phyloP scores from a whole-genome alignment of 2,329 filamentous ascomycete genomes.

The Dactylellina drechsleri region DNA sequence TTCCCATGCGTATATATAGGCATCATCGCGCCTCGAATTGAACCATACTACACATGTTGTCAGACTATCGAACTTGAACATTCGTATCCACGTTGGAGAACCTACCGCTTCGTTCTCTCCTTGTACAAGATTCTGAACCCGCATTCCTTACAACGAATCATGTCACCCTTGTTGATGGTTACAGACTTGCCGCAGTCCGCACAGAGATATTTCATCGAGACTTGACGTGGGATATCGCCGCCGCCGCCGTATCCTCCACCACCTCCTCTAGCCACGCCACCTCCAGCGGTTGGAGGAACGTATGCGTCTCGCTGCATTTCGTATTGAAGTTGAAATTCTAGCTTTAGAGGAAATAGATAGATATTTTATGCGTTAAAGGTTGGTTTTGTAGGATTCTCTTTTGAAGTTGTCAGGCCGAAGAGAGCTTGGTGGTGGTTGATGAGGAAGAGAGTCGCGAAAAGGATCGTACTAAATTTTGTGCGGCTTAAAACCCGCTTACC shows the following conservation, averaged over 20 bases:
- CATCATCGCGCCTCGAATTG: conserved; percentile 92
- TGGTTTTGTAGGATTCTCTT: background rate
- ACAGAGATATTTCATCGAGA: conserved; percentile 76
- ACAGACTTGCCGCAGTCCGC: conserved; percentile 86
- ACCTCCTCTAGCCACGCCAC: conserved; percentile 58
- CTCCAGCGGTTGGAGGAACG: conserved; percentile 47
- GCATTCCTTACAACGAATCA: conserved; percentile 89
- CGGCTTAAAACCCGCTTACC: conserved; percentile 50
- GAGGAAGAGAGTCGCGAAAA: conserved; percentile 36
- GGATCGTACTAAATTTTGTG: conserved; percentile 46
- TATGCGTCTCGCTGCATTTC: conserved; percentile 53
- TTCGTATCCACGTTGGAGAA: conserved; percentile 1
- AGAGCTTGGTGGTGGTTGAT: background rate
- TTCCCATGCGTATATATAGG: background rate
- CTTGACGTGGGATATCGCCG: conserved; percentile 65
- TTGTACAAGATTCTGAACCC: conserved; percentile 97
- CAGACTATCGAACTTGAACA: conserved; percentile 56
- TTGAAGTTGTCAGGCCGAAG: background rate
- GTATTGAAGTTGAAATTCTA: background rate
- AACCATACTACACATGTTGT: conserved; percentile 76
- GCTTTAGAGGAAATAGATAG: background rate
- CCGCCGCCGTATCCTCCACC: conserved; percentile 59
- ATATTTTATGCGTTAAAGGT: background rate
- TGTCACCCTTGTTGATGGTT: conserved; percentile 77
- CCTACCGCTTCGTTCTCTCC: conserved; percentile 94